A percentile compares a stretch with the other conserved stretches of the same genome.
These are phyloP conservation scores for Paradendryphiella salina DNA, from an alignment of 2,329 filamentous ascomycete genomes.

Conservation along the genomic window DNA sequence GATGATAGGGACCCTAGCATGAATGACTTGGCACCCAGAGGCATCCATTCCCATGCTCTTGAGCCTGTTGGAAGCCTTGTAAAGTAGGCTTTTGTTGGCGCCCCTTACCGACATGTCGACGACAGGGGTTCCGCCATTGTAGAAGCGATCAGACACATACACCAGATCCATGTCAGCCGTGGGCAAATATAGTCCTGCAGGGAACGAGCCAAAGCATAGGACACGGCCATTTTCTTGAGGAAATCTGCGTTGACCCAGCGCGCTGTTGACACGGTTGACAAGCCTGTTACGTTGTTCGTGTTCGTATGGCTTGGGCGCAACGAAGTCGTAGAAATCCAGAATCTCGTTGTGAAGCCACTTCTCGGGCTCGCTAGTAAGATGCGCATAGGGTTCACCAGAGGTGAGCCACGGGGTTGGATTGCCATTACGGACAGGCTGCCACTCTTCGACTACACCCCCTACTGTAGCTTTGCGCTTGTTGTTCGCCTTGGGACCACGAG, in stretches of 20 bases:
- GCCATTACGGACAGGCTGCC: conserved; percentile 44
- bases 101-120: conserved; percentile 43
- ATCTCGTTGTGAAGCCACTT: conserved; percentile 82
- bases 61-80: conserved; percentile 65
- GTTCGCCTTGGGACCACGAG: conserved; percentile 10
- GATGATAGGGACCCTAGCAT: conserved; percentile 85
- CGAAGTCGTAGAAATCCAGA: conserved; percentile 82
- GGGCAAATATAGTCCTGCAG: conserved; percentile 73
- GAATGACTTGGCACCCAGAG: conserved; percentile 64
- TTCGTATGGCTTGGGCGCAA: conserved; percentile 77
- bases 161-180: conserved; percentile 95
- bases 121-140: conserved; percentile 53
- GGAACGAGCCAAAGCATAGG: conserved; percentile 88
- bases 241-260: conserved; percentile 52
- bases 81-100: conserved; percentile 60
- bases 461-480: conserved; percentile 70
- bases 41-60: conserved; percentile 55
- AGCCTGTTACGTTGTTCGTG: conserved; percentile 72
- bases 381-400: conserved; percentile 55
- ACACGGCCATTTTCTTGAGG: conserved; percentile 59
- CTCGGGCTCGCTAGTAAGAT: conserved; percentile 56
- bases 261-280: conserved; percentile 66
- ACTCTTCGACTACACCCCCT: conserved; percentile 49
- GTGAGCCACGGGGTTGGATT: conserved; percentile 56
- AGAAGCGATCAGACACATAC: conserved; percentile 67